A percentile compares a stretch with the other conserved stretches of the same genome.
These are phyloP conservation scores for Phytophthora macrochlamydospora DNA, from an alignment of 352 stramenopile species.

Conservation along the genomic window DNA sequence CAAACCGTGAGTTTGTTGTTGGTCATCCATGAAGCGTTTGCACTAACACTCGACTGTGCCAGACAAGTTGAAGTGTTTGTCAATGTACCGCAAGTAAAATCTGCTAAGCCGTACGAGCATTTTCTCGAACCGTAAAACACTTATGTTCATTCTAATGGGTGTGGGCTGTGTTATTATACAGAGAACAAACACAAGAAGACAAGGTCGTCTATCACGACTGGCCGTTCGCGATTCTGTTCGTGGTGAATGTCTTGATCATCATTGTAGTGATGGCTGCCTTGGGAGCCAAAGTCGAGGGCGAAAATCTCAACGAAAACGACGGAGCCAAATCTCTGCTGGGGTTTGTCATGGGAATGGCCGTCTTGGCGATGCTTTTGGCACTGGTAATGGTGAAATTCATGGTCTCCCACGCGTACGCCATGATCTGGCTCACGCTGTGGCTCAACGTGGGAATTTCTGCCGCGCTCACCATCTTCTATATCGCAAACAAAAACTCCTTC, in stretches of 20 bases:
- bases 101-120: no score
- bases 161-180: not conserved
- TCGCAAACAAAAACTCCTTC: conserved; percentile 52
- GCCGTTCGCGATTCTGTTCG: conserved; percentile 74
- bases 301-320: conserved; percentile 20
- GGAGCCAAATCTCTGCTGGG: conserved; percentile 51
- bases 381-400: conserved; percentile 68
- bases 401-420: conserved; percentile 54
- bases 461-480: conserved; percentile 50
- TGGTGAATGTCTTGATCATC: conserved; percentile 60
- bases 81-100: no score
- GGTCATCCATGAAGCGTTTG: no score
- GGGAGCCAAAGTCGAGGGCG: not conserved
- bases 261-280: conserved; percentile 37
- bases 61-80: no score
- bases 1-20: no score
- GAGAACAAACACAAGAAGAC: not conserved
- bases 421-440: conserved; percentile 80
- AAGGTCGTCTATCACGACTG: conserved; percentile 54
- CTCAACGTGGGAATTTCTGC: conserved; percentile 66
- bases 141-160: not conserved
- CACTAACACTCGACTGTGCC: no score
- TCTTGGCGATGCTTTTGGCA: conserved; percentile 46
- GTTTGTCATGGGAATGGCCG: conserved; percentile 42
- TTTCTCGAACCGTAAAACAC: no score